A percentile compares a stretch with the other conserved stretches of the same genome.
phyloP scores from a whole-genome alignment of 2,329 filamentous ascomycete genomes.

The Diaporthe ampelina region DNA sequence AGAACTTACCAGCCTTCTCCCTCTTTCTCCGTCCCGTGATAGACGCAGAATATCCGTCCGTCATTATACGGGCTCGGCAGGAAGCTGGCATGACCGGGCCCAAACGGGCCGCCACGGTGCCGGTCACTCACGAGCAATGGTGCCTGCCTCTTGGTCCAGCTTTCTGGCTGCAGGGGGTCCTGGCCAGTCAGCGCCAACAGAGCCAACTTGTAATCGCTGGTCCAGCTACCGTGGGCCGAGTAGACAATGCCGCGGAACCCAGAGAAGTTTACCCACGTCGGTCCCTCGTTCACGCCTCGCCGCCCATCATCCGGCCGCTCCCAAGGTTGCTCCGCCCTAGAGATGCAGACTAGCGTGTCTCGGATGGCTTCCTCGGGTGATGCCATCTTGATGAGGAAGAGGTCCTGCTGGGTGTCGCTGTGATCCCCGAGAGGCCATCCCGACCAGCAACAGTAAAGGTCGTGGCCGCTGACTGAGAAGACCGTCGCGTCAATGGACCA shows the following conservation, averaged over 20 bases:
- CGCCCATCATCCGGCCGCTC: conserved; percentile 43
- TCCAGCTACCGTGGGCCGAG: conserved; percentile 45
- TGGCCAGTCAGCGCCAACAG: conserved; percentile 41
- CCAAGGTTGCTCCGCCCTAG: conserved; percentile 41
- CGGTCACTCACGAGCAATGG: conserved; percentile 38
- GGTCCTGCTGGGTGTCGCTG: conserved; percentile 44
- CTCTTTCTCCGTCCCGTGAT: conserved; percentile 41
- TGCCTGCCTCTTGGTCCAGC: conserved; percentile 38
- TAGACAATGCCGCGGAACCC: conserved; percentile 44
- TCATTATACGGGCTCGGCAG: conserved; percentile 41
- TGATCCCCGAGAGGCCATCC: conserved; percentile 44
- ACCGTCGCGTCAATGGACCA: conserved; percentile 45
- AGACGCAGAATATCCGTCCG: conserved; percentile 43
- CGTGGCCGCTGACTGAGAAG: conserved; percentile 36
- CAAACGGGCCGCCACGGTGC: conserved; percentile 40
- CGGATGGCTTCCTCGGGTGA: conserved; percentile 42
- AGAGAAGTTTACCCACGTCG: conserved; percentile 43
- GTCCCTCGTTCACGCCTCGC: conserved; percentile 45
- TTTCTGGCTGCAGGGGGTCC: conserved; percentile 40
- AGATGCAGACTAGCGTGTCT: conserved; percentile 41
- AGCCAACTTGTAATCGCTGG: conserved; percentile 44
- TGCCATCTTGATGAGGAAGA: conserved; percentile 43
- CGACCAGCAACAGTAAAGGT: conserved; percentile 44
- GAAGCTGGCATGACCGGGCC: conserved; percentile 44
- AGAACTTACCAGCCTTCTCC: conserved; percentile 41